A percentile compares a stretch with the other conserved stretches of the same genome.
phyloP scores from a whole-genome alignment of 2,329 filamentous ascomycete genomes.

The Talaromyces amestolkiae region DNA sequence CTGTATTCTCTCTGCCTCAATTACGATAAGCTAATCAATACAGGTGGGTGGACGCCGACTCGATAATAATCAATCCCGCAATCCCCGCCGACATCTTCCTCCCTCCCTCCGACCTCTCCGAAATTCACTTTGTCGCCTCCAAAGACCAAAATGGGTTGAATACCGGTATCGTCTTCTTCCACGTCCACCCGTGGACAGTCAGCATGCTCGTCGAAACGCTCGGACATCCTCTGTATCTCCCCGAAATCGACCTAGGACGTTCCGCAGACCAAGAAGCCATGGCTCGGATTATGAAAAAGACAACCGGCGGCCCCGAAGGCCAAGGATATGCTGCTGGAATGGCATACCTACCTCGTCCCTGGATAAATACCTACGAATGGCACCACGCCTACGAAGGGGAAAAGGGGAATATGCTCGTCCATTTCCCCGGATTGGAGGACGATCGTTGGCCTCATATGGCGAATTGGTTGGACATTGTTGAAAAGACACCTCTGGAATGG shows the following conservation, averaged over 20 bases:
- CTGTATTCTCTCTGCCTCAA: neutral
- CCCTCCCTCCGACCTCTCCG: constrained; percentile 28
- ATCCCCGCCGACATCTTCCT: constrained; percentile 34
- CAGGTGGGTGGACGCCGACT: constrained; percentile 36
- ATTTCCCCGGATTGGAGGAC: constrained; percentile 30
- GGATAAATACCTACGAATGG: constrained; percentile 32
- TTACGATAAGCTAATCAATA: neutral
- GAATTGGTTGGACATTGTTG: constrained; percentile 28
- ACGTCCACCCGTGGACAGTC: constrained; percentile 33
- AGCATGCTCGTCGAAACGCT: constrained; percentile 29
- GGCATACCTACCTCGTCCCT: constrained; percentile 25
- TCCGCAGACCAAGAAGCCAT: constrained; percentile 27
- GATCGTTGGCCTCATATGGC: constrained; percentile 28
- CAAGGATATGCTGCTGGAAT: constrained; percentile 22
- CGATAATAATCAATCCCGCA: constrained; percentile 32
- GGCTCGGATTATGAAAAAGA: constrained; percentile 24
- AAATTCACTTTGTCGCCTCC: constrained; percentile 32
- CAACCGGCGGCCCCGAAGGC: constrained; percentile 20
- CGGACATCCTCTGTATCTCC: constrained; percentile 27
- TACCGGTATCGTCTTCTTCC: constrained; percentile 33
- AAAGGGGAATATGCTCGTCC: constrained; percentile 31
- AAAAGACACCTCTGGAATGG: constrained; percentile 24
- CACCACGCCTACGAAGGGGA: constrained; percentile 28
- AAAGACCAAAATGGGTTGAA: constrained; percentile 35
- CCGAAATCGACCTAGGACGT: constrained; percentile 22